A percentile compares a stretch with the other conserved stretches of the same genome.
Conservation (phyloP, 1,139 yeast genomes). For the Blastobotrys raffinosifermentans region DNA sequence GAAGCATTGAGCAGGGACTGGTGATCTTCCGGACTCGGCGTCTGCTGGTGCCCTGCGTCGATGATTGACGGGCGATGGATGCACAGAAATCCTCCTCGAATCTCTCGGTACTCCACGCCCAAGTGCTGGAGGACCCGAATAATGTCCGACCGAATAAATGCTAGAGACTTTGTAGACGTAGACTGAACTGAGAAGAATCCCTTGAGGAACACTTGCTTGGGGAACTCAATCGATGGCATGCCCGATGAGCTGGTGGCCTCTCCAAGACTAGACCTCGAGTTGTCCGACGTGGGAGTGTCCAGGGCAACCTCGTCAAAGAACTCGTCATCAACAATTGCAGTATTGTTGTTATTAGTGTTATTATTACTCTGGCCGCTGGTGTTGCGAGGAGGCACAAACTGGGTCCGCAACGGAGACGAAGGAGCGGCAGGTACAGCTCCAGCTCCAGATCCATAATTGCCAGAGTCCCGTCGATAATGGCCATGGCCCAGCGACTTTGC, state of each 20-base stretch:
- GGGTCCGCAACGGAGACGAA: conserved; percentile 1
- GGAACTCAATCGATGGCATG: conserved; percentile 93
- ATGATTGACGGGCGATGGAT: conserved; percentile 49
- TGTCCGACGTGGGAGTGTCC: conserved; percentile 29
- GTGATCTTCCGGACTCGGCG: conserved; percentile 10
- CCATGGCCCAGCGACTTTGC: conserved; percentile 85
- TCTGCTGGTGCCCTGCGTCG: conserved; percentile 21
- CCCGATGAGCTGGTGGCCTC: conserved; percentile 33
- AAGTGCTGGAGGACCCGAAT: conserved; percentile 70
- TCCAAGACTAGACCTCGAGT: conserved; percentile 8
- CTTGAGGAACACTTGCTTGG: conserved; percentile 83
- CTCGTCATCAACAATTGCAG: conserved; percentile 50
- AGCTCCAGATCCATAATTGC: conserved; percentile 14
- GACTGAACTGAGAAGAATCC: conserved; percentile 96
- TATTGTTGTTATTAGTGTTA: conserved; percentile 34
- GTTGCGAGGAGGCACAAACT: conserved; percentile 1
- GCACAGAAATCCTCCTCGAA: conserved; percentile 91
- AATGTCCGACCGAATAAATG: conserved; percentile 80
- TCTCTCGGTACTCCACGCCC: conserved; percentile 82
- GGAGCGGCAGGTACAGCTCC: conserved; percentile 7
- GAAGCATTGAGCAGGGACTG: conserved; percentile 10
- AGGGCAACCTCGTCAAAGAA: conserved; percentile 64
- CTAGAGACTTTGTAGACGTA: conserved; percentile 87
- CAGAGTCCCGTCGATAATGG: conserved; percentile 24
- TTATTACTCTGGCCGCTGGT: conserved; percentile 16